A percentile compares a stretch with the other conserved stretches of the same genome.
Conservation (phyloP, 73 alveolate genomes). For the Durusdinium trenchii region DNA sequence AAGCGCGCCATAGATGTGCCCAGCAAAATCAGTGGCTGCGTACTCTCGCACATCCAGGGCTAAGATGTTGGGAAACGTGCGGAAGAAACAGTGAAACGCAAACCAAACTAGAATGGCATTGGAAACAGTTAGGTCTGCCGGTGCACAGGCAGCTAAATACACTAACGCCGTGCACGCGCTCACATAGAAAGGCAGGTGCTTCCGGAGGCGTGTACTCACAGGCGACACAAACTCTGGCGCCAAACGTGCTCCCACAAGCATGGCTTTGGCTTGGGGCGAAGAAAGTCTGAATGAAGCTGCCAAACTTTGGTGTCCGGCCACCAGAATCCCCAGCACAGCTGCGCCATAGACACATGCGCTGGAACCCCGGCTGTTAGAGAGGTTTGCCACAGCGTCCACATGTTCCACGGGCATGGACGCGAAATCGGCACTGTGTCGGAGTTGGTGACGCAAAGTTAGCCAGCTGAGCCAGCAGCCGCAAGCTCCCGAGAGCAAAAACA, state of each 20-base stretch:
- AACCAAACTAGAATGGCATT: conserved; percentile 31
- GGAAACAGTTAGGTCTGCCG: conserved; percentile 27
- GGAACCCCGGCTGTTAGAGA: conserved; percentile 87
- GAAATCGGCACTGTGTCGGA: conserved; percentile 35
- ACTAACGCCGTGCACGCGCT: background rate
- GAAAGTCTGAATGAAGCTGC: background rate
- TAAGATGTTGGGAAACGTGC: background rate
- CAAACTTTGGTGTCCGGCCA: conserved; percentile 27
- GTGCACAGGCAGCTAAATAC: background rate
- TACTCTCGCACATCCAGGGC: conserved; percentile 35
- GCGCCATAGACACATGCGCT: conserved; percentile 84
- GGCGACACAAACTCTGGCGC: conserved; percentile 52
- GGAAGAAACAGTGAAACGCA: conserved; percentile 44
- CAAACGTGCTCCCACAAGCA: conserved; percentile 44
- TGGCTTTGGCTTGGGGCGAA: background rate
- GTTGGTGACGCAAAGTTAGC: conserved; percentile 36
- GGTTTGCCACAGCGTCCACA: conserved; percentile 70
- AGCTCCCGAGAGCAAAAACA: conserved; percentile 50
- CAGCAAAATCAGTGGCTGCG: conserved; percentile 60
- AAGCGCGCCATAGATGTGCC: conserved; percentile 60
- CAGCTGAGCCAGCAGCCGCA: conserved; percentile 46
- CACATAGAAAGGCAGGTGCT: background rate
- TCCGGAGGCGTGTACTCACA: conserved; percentile 18
- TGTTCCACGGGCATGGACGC: conserved; percentile 48
- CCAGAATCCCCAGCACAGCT: conserved; percentile 39